Conservation (phyloP, 768 basidiomycete genomes). For the Pleurotus pulmonarius region DNA sequence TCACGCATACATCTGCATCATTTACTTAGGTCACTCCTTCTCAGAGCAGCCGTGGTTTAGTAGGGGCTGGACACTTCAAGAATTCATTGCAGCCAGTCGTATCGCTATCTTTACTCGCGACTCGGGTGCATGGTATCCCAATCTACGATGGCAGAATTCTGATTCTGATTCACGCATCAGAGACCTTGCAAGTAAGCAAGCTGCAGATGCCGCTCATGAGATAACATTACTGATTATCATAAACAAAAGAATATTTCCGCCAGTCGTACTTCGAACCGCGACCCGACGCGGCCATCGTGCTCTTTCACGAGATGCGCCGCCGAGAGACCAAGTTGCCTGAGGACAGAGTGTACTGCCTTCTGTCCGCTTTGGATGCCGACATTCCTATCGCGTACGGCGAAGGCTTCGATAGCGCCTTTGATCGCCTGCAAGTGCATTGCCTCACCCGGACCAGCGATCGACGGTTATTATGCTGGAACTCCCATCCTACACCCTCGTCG, state of each 20-base stretch:
- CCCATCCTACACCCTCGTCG: too few relatives aligned
- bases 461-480: neutral
- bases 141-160: neutral
- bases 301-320: neutral
- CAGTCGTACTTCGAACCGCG: neutral
- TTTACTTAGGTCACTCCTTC: neutral
- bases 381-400: neutral
- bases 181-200: too few relatives aligned
- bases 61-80: neutral
- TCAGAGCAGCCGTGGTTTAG: neutral
- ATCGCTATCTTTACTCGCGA: neutral
- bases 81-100: neutral
- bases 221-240: neutral
- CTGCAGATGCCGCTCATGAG: neutral
- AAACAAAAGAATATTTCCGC: neutral
- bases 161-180: too few relatives aligned
- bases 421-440: neutral
- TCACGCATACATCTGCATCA: neutral
- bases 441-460: neutral
- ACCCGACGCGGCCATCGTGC: neutral
- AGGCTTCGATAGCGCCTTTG: neutral
- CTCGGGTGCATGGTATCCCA: neutral
- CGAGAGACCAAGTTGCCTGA: neutral
- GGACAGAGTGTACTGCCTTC: neutral
- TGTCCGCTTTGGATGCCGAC: neutral